phyloP scores from a whole-genome alignment of 1,284 basidiomycete genomes.

The Trametes pubescens region DNA sequence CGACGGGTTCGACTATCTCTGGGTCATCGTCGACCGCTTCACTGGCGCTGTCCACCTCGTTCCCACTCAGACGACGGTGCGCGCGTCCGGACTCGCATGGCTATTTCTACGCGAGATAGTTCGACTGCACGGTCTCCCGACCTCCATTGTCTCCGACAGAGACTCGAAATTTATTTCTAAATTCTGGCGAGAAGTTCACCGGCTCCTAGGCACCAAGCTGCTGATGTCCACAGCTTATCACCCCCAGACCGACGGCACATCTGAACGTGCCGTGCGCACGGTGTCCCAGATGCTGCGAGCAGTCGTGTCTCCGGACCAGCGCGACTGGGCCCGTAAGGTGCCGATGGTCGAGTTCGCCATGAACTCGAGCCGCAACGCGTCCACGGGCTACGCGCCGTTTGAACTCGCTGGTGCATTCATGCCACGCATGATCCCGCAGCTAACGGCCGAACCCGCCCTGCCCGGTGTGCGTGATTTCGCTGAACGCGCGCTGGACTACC shows the following conservation, averaged over 20 bases:
- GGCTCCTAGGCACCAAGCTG: constrained; percentile 38
- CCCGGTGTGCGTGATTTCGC: too few relatives aligned
- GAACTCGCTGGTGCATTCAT: too few relatives aligned
- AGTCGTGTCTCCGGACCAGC: too few relatives aligned
- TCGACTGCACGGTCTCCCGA: constrained; percentile 37
- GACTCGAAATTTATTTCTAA: constrained; percentile 40
- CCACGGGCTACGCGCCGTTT: too few relatives aligned
- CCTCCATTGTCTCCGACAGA: constrained; percentile 38
- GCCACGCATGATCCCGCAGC: too few relatives aligned
- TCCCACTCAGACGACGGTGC: not conserved
- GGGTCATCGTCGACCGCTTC: constrained; percentile 34
- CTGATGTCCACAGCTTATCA: constrained; percentile 45
- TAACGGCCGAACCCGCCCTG: too few relatives aligned
- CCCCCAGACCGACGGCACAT: constrained; percentile 45
- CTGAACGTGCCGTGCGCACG: constrained; percentile 36
- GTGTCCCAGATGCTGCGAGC: too few relatives aligned
- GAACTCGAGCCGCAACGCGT: too few relatives aligned
- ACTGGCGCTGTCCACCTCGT: constrained; percentile 37
- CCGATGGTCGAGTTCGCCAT: too few relatives aligned
- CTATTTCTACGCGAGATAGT: constrained; percentile 37
- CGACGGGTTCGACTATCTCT: constrained; percentile 32
- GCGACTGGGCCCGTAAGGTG: too few relatives aligned
- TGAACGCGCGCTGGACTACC: too few relatives aligned
- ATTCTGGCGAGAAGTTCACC: constrained; percentile 42
- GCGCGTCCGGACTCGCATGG: constrained; percentile 32